Evolutionary conservation across 768 basidiomycete genomes (phyloP), one percentile per base, ranked within the genome.

Genomic region (Amanita inopinata): DNA sequence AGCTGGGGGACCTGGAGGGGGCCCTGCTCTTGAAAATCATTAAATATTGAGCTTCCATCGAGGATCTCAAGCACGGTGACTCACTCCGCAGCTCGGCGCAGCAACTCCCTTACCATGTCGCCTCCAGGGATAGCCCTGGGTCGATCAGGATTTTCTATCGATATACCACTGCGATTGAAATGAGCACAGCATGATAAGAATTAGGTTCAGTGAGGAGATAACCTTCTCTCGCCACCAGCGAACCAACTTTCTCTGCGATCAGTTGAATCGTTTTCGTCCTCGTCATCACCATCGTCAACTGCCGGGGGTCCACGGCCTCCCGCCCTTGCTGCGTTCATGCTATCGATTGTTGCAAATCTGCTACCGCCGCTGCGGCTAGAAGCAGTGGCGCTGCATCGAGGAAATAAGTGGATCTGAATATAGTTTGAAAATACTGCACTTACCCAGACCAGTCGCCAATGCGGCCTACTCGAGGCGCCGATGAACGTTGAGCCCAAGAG

Each of bases 191-290:
- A 5, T 41, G 42, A 15, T 49, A 18, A 38, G 33, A 22, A 25
- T 34, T 8, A 38, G 11, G 37, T 32, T 8, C 24, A 31, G 7
- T 25, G 11, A 22, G 33, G 6, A 33, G 4, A 18, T 38, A 57
- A 87, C 92, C 90, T 92, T 55, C 88, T 69, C 58, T 94, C 94
- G 0, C 94, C 94, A n/a, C 94, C 94, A 2, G 94, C 83, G 60
- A 89, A 98, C 73, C 82, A 87, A 50, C 70, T 80, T 52, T 87
- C 77, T 1, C 69, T 64, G 12, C 72, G 70, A 25, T 70, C 67
- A 3, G 63, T 64, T 32, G 71, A 63, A 5, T 66, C 67, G 27
- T 72, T 71, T 1, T 77, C 77, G 20, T 75, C 76, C 10, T 73
- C 71, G 37, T 70, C 70, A 41, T 67, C 68, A 4, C 64, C 62